These are phyloP conservation scores for Stephanodiscus minutulus DNA, from an alignment of 108 stramenopile species.

Conservation along the genomic window DNA sequence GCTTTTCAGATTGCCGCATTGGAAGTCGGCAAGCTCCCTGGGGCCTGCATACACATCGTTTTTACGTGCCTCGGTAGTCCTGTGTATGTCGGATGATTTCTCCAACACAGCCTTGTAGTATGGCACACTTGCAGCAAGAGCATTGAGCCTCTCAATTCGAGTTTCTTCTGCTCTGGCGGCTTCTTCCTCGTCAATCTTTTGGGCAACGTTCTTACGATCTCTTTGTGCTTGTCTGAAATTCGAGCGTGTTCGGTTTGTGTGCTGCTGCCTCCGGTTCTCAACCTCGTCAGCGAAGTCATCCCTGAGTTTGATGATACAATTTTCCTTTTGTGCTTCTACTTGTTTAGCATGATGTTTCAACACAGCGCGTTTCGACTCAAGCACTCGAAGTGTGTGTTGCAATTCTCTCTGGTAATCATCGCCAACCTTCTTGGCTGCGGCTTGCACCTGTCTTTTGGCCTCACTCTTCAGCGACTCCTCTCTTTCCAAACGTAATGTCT, in stretches of 20 bases:
- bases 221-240: constrained; percentile 12
- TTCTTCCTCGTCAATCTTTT: constrained; percentile 17
- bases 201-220: constrained; percentile 1
- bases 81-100: constrained; percentile 33
- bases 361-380: constrained; percentile 10
- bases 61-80: constrained; percentile 46
- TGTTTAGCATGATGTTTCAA: constrained; percentile 8
- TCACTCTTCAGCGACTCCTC: constrained; percentile 7
- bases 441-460: constrained; percentile 11
- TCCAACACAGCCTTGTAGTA: constrained; percentile 40
- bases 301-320: background rate
- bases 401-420: constrained; percentile 8
- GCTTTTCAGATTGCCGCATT: constrained; percentile 32
- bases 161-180: constrained; percentile 19
- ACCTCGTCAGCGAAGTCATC: constrained; percentile 17
- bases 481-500: constrained; percentile 7
- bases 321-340: background rate
- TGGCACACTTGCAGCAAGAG: constrained; percentile 47
- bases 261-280: constrained; percentile 7
- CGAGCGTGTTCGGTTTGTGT: constrained; percentile 12
- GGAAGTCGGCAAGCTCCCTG: constrained; percentile 41
- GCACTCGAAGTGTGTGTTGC: background rate
- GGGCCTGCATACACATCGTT: constrained; percentile 41
- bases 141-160: constrained; percentile 34
- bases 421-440: background rate